Percentiles rank a stretch among this genome's conserved stretches.
Evolutionary conservation across 2,329 filamentous ascomycete genomes (phyloP).

Genomic region (Exophiala dermatitidis): DNA sequence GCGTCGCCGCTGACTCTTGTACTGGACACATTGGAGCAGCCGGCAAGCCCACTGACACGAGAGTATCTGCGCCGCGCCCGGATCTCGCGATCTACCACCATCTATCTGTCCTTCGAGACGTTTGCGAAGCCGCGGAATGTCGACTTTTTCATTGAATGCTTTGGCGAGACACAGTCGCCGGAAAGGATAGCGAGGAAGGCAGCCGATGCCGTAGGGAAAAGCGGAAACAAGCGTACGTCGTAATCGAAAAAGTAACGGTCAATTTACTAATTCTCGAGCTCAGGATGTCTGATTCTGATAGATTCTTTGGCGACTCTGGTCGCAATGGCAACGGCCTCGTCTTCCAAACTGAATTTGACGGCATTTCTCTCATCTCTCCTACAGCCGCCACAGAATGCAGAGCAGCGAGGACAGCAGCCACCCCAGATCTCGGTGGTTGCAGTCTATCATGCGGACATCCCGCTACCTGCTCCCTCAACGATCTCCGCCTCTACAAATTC

Average conservation of each 20-base stretch:
- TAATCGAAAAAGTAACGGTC: neutral
- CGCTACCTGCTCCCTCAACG: constrained; percentile 36
- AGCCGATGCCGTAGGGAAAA: constrained; percentile 33
- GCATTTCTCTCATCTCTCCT: constrained; percentile 64
- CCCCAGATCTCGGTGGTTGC: constrained; percentile 61
- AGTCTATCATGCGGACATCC: constrained; percentile 76
- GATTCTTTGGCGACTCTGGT: constrained; percentile 20
- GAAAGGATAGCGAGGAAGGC: constrained; percentile 55
- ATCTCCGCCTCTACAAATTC: constrained; percentile 28
- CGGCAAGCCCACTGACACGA: constrained; percentile 58
- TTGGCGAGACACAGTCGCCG: constrained; percentile 47
- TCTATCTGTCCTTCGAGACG: constrained; percentile 69
- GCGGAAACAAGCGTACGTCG: constrained; percentile 15
- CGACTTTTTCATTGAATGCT: constrained; percentile 60
- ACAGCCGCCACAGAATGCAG: constrained; percentile 40
- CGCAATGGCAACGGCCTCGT: constrained; percentile 12
- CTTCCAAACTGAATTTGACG: constrained; percentile 47
- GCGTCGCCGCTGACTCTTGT: constrained; percentile 81
- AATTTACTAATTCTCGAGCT: neutral
- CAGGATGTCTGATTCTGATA: constrained; percentile 21
- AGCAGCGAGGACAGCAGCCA: constrained; percentile 26
- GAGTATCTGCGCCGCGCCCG: constrained; percentile 72
- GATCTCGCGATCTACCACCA: constrained; percentile 17
- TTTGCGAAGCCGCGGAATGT: constrained; percentile 56
- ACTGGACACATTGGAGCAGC: constrained; percentile 78